Percentiles rank a stretch among this genome's conserved stretches.
phyloP scores from a whole-genome alignment of 208 protist species.

The Trypanosoma boissoni region DNA sequence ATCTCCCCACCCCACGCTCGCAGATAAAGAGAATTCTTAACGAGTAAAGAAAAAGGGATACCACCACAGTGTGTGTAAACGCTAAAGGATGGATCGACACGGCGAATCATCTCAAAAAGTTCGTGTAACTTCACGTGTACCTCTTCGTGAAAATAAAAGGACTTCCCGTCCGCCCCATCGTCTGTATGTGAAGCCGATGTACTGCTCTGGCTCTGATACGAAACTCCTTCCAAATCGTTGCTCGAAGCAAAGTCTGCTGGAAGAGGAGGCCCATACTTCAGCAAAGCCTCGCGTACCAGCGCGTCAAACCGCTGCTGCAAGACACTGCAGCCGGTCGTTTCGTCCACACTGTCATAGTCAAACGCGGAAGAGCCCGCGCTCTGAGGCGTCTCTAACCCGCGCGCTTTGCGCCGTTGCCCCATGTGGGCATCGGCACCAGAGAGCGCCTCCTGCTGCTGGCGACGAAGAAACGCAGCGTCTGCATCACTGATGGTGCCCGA shows the following conservation, averaged over 20 bases:
- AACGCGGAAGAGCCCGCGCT: background rate
- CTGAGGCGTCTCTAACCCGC: background rate
- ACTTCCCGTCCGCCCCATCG: slow-evolving; percentile 31
- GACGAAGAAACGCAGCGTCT: slow-evolving; percentile 11
- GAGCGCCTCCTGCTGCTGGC: slow-evolving; percentile 7
- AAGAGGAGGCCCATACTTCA: slow-evolving; percentile 75
- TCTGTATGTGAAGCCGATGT: too few species aligned
- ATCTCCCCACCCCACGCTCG: slow-evolving; percentile 58
- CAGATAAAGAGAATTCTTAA: slow-evolving; percentile 79
- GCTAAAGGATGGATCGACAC: slow-evolving; percentile 54
- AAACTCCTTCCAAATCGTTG: slow-evolving; percentile 39
- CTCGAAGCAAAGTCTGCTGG: slow-evolving; percentile 62
- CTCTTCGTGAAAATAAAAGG: slow-evolving; percentile 63
- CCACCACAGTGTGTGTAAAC: slow-evolving; percentile 58
- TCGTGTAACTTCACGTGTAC: slow-evolving; percentile 50
- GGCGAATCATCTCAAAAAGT: slow-evolving; percentile 52
- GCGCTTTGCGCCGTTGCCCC: background rate
- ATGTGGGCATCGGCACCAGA: background rate
- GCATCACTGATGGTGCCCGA: background rate
- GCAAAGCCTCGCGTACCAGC: slow-evolving; percentile 51
- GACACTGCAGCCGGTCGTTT: slow-evolving; percentile 45
- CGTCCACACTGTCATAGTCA: slow-evolving; percentile 53
- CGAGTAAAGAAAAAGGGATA: slow-evolving; percentile 72
- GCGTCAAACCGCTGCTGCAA: slow-evolving; percentile 70
- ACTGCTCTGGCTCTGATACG: background rate